Conservation (phyloP, 768 basidiomycete species). For the Russula vinacea region DNA sequence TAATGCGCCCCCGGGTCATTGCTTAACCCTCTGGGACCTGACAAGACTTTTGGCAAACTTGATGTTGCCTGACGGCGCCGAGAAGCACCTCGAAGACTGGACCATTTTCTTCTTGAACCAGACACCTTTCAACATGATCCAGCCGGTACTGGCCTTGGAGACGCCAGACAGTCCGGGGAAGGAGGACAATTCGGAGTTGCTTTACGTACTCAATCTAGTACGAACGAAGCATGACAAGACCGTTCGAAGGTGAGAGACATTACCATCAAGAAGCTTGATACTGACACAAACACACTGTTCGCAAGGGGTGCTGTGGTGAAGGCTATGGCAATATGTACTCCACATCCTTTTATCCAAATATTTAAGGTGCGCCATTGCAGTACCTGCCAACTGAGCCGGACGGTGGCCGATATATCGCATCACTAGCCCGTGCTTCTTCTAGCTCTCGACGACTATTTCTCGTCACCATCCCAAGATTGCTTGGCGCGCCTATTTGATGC, state of each 20-base stretch:
- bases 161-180: slow-evolving; percentile 40
- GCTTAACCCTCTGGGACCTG: slow-evolving; percentile 9
- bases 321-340: slow-evolving; percentile 90
- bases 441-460: slow-evolving; percentile 93
- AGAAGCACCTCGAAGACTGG: slow-evolving; percentile 94
- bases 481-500: slow-evolving; percentile 88
- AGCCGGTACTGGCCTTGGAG: slow-evolving; percentile 74
- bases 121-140: slow-evolving; percentile 81
- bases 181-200: slow-evolving; percentile 46
- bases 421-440: slow-evolving; percentile 87
- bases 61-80: slow-evolving; percentile 98
- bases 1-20: neutral
- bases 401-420: slow-evolving; percentile 9
- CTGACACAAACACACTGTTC: neutral
- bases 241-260: slow-evolving; percentile 58
- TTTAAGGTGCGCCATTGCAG: slow-evolving; percentile 71
- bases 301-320: slow-evolving; percentile 92
- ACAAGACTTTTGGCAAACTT: slow-evolving; percentile 87
- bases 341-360: slow-evolving; percentile 91
- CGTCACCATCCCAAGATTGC: slow-evolving; percentile 83
- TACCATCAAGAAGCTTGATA: neutral
- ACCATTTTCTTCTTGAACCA: slow-evolving; percentile 98
- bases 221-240: slow-evolving; percentile 88
- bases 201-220: slow-evolving; percentile 89
- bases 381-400: neutral